phyloP scores from a whole-genome alignment of 2,329 filamentous ascomycete genomes.

The Paecilomyces sp. region DNA sequence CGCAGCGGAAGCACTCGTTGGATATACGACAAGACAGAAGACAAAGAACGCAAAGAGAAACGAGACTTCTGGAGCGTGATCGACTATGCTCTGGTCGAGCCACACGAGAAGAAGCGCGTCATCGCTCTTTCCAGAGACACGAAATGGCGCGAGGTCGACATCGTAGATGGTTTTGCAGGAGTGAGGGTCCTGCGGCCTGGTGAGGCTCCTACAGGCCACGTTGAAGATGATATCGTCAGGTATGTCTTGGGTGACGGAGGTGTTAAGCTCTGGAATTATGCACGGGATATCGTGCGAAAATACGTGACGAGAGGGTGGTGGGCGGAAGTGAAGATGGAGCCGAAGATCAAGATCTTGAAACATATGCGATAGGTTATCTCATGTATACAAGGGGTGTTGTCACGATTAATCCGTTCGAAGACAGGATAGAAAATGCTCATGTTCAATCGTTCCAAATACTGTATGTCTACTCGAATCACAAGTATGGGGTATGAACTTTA shows the following conservation, averaged over 20 bases:
- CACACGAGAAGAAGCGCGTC: slow-evolving; percentile 14
- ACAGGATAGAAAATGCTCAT: background rate
- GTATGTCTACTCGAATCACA: background rate
- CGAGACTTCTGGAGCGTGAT: slow-evolving; percentile 52
- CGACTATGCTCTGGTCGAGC: slow-evolving; percentile 53
- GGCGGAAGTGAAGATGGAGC: slow-evolving; percentile 47
- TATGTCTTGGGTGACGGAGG: slow-evolving; percentile 25
- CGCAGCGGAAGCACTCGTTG: slow-evolving; percentile 29
- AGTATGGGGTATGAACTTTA: background rate
- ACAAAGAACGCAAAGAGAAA: slow-evolving; percentile 39
- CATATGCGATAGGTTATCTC: slow-evolving; percentile 10
- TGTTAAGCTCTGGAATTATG: slow-evolving; percentile 18
- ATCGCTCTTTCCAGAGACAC: slow-evolving; percentile 30
- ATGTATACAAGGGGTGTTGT: no score
- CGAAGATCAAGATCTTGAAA: slow-evolving; percentile 46
- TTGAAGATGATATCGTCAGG: slow-evolving; percentile 29
- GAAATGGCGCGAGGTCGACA: slow-evolving; percentile 46
- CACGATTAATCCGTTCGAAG: background rate
- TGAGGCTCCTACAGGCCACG: slow-evolving; percentile 12
- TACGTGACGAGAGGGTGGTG: slow-evolving; percentile 45
- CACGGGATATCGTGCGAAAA: slow-evolving; percentile 17
- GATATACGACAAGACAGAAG: slow-evolving; percentile 56
- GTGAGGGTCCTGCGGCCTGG: slow-evolving; percentile 42
- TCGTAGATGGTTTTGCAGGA: slow-evolving; percentile 46
- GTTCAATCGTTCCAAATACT: background rate